A percentile compares a stretch with the other conserved stretches of the same genome.
These are phyloP conservation scores for Microbotryomycetes sp. DNA, from an alignment of 1,284 basidiomycete species.

Conservation along the genomic window DNA sequence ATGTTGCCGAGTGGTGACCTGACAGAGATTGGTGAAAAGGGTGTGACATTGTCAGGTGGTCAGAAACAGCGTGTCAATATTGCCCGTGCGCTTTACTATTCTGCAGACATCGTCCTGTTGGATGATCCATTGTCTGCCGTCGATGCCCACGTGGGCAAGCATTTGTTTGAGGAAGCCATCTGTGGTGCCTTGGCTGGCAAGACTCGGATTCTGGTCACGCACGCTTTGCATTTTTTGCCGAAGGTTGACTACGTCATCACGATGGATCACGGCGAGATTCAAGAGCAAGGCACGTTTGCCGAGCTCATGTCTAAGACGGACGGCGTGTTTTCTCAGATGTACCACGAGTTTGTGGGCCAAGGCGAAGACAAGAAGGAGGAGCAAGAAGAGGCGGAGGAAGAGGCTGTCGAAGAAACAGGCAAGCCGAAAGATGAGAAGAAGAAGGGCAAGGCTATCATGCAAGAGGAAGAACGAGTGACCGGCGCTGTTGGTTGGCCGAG, in stretches of 20 bases:
- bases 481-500: slow-evolving; percentile 25
- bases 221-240: slow-evolving; percentile 71
- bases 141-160: slow-evolving; percentile 80
- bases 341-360: slow-evolving; percentile 58
- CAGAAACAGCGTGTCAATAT: slow-evolving; percentile 70
- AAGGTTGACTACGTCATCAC: slow-evolving; percentile 62
- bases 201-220: slow-evolving; percentile 75
- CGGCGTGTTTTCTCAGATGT: slow-evolving; percentile 64
- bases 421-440: slow-evolving; percentile 42
- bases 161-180: slow-evolving; percentile 76
- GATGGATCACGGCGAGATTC: slow-evolving; percentile 61
- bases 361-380: slow-evolving; percentile 47
- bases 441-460: slow-evolving; percentile 54
- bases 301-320: slow-evolving; percentile 55
- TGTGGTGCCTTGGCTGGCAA: slow-evolving; percentile 60
- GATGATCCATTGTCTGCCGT: slow-evolving; percentile 59
- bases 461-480: slow-evolving; percentile 37
- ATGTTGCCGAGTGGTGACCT: slow-evolving; percentile 73
- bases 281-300: slow-evolving; percentile 62
- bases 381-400: slow-evolving; percentile 42
- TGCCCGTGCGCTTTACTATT: slow-evolving; percentile 74
- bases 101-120: slow-evolving; percentile 76
- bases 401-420: slow-evolving; percentile 40
- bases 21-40: slow-evolving; percentile 84
- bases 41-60: slow-evolving; percentile 65